Conservation (phyloP, 73 alveolate genomes). For the Tetrahymena thermophila region DNA sequence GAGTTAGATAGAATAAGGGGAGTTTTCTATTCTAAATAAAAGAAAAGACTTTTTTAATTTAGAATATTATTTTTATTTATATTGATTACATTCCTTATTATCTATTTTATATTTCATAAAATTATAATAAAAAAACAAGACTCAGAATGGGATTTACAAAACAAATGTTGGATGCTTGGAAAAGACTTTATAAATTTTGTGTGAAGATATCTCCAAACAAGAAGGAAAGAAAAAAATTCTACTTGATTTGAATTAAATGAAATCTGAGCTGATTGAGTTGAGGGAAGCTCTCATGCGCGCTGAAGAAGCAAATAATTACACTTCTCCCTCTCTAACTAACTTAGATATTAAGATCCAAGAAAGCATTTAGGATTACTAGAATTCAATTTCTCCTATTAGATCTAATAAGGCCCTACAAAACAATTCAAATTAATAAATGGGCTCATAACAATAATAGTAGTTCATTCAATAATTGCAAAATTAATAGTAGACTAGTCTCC, state of each 20-base stretch:
- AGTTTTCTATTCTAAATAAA: not conserved
- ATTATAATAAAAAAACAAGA: not conserved
- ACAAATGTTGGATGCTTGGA: not conserved
- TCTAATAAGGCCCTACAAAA: not conserved
- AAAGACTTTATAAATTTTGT: not conserved
- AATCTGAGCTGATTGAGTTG: not conserved
- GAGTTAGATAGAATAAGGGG: too few species aligned
- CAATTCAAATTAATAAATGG: not conserved
- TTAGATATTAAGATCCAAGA: not conserved
- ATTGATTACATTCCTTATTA: not conserved
- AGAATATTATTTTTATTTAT: too few species aligned
- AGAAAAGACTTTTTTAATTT: not conserved
- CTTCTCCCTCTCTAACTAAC: not conserved
- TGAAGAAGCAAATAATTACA: not conserved
- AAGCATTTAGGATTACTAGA: not conserved
- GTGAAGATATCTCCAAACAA: not conserved
- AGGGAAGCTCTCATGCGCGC: slow-evolving; percentile 3
- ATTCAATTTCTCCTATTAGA: not conserved
- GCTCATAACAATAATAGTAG: not conserved
- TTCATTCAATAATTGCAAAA: not conserved
- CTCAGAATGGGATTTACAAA: not conserved
- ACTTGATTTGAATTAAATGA: not conserved
- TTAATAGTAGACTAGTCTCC: not conserved
- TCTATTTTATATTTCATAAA: not conserved
- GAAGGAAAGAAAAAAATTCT: not conserved